phyloP scores from a whole-genome alignment of 2,329 filamentous ascomycete genomes.

The Aspergillus brasiliensis region DNA sequence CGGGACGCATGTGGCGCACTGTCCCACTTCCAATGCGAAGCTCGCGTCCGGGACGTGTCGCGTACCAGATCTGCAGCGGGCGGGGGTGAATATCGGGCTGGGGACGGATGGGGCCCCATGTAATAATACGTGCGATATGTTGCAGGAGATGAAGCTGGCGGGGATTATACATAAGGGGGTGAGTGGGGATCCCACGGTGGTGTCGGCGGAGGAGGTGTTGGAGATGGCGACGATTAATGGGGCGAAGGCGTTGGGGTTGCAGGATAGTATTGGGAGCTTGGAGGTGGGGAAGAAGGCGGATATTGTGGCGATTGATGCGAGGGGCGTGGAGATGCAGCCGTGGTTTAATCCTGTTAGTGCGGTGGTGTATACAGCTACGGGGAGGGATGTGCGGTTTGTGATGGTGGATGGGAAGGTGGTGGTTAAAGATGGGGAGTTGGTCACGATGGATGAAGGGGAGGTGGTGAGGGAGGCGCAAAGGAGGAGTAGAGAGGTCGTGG shows the following conservation, averaged over 20 bases:
- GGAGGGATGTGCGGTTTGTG: conserved; percentile 48
- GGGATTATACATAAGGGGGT: conserved; percentile 53
- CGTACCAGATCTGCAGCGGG: conserved; percentile 48
- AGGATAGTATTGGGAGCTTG: conserved; percentile 41
- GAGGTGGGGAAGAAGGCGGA: conserved; percentile 48
- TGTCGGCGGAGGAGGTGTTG: conserved; percentile 50
- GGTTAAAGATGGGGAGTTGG: conserved; percentile 39
- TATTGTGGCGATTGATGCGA: conserved; percentile 39
- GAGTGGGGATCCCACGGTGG: conserved; percentile 44
- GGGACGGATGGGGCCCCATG: conserved; percentile 59
- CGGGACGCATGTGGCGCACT: conserved; percentile 53
- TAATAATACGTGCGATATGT: conserved; percentile 55
- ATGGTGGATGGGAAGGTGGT: conserved; percentile 47
- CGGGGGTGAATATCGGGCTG: conserved; percentile 50
- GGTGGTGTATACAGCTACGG: conserved; percentile 48
- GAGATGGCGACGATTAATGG: conserved; percentile 58
- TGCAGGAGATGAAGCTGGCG: conserved; percentile 57
- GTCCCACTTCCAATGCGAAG: conserved; percentile 56
- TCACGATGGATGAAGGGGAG: conserved; percentile 45
- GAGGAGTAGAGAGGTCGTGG: conserved; percentile 40
- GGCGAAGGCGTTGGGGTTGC: conserved; percentile 51
- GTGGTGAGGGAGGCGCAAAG: conserved; percentile 42
- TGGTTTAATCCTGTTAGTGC: conserved; percentile 46
- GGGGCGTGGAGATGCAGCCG: conserved; percentile 39
- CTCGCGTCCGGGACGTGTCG: conserved; percentile 54